Conservation (phyloP, 1,284 basidiomycete species). For the Irpex rosettiformis region DNA sequence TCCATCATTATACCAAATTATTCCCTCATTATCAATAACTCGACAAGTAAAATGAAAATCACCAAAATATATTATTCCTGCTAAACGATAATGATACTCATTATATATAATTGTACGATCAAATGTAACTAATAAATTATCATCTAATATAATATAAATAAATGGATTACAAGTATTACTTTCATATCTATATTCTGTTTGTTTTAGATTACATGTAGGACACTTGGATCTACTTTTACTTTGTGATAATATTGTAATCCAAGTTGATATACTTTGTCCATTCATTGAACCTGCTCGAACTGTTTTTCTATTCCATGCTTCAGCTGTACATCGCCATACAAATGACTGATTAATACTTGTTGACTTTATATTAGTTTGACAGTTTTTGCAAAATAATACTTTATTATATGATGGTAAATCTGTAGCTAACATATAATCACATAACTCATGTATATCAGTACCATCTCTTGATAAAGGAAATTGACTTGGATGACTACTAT, state of each 20-base stretch:
- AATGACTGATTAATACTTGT: background rate
- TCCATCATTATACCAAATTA: background rate
- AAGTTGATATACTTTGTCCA: background rate
- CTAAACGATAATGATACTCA: background rate
- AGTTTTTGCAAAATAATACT: too few species aligned
- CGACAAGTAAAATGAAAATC: background rate
- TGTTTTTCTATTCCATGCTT: background rate
- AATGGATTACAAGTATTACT: background rate
- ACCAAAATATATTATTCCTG: background rate
- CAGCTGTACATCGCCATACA: background rate
- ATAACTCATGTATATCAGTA: background rate
- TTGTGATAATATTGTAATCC: background rate
- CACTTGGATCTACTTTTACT: background rate
- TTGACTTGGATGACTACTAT: background rate
- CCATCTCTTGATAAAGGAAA: background rate
- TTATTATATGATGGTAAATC: too few species aligned
- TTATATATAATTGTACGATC: background rate
- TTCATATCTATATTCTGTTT: background rate
- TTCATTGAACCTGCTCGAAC: background rate
- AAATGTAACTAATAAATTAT: background rate
- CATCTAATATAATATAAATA: background rate
- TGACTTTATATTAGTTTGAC: background rate
- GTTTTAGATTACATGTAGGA: background rate
- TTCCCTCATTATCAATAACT: background rate
- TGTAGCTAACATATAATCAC: background rate